These are phyloP conservation scores for Chaetomiaceae sp. DNA, from an alignment of 2,329 filamentous ascomycete species.

Conservation along the genomic window DNA sequence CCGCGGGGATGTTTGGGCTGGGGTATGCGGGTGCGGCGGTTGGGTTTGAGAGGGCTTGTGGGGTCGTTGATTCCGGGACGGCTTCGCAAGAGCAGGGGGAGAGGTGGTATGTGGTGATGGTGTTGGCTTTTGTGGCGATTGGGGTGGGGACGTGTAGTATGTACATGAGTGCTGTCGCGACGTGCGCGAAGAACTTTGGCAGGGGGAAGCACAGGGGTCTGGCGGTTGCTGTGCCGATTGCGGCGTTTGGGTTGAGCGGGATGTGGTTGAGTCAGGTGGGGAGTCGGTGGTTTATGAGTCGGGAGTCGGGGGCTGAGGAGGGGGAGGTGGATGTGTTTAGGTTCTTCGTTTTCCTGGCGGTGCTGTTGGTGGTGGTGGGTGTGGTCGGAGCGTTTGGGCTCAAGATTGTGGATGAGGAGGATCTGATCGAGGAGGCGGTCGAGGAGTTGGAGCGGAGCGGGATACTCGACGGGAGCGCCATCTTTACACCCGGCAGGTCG, in stretches of 20 bases:
- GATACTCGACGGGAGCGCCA: slow-evolving; percentile 67
- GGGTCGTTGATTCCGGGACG: slow-evolving; percentile 34
- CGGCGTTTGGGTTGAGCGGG: slow-evolving; percentile 85
- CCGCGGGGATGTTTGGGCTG: slow-evolving; percentile 68
- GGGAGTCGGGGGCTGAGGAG: slow-evolving; percentile 50
- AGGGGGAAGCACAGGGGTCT: slow-evolving; percentile 81
- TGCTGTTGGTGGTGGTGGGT: slow-evolving; percentile 67
- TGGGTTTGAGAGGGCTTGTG: slow-evolving; percentile 56
- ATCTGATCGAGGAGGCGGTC: slow-evolving; percentile 83
- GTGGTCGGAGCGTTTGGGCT: slow-evolving; percentile 69
- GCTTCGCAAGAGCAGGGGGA: slow-evolving; percentile 30
- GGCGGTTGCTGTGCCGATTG: slow-evolving; percentile 85
- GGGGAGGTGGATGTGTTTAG: slow-evolving; percentile 70
- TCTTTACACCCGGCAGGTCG: slow-evolving; percentile 58
- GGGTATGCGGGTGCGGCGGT: slow-evolving; percentile 83
- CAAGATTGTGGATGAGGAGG: slow-evolving; percentile 75
- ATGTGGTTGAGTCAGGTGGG: slow-evolving; percentile 95
- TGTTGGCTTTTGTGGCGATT: slow-evolving; percentile 76
- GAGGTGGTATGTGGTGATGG: slow-evolving; percentile 72
- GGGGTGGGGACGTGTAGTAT: slow-evolving; percentile 81
- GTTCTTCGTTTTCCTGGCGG: slow-evolving; percentile 81
- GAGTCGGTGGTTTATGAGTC: slow-evolving; percentile 60
- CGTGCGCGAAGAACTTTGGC: slow-evolving; percentile 97
- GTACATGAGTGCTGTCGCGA: slow-evolving; percentile 88
- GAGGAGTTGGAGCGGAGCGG: slow-evolving; percentile 90